Evolutionary conservation across 106 monocot genomes (phyloP).

Genomic region (Narthecium ossifragum): DNA sequence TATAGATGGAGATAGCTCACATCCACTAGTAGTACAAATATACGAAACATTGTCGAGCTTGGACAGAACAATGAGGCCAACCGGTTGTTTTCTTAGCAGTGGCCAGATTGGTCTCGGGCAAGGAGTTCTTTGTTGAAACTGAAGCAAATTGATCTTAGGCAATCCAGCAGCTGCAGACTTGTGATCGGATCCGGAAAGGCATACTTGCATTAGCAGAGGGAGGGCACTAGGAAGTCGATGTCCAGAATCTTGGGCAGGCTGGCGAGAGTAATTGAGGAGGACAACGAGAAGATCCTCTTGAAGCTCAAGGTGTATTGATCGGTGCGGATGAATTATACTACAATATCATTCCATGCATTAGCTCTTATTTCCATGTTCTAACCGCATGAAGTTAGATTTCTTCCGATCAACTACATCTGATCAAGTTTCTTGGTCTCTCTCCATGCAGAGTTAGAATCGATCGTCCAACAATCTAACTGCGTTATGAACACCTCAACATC

Average conservation of each 20-base stretch:
- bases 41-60: too few relatives aligned
- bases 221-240: conserved; percentile 13
- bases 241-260: conserved; percentile 29
- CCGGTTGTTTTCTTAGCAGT: too few relatives aligned
- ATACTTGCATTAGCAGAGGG: conserved; percentile 18
- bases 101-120: too few relatives aligned
- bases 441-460: conserved; percentile 48
- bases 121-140: too few relatives aligned
- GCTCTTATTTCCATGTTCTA: too few relatives aligned
- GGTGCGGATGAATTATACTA: too few relatives aligned
- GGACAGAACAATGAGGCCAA: too few relatives aligned
- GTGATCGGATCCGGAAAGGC: conserved; percentile 28
- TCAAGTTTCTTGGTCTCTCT: background rate
- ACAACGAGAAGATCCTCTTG: conserved; percentile 38
- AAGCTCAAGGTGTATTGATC: conserved; percentile 31
- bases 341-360: too few relatives aligned
- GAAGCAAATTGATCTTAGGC: too few relatives aligned
- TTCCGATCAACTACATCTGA: background rate
- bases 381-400: too few relatives aligned
- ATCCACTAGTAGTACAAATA: too few relatives aligned
- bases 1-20: too few relatives aligned
- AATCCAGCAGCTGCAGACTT: conserved; percentile 42
- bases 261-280: conserved; percentile 34
- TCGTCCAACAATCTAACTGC: conserved; percentile 47
- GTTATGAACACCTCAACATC: conserved; percentile 38